Base-by-base conservation (phyloP, 2,329 filamentous ascomycete genomes). In the Pseudogymnoascus sp. region DNA sequence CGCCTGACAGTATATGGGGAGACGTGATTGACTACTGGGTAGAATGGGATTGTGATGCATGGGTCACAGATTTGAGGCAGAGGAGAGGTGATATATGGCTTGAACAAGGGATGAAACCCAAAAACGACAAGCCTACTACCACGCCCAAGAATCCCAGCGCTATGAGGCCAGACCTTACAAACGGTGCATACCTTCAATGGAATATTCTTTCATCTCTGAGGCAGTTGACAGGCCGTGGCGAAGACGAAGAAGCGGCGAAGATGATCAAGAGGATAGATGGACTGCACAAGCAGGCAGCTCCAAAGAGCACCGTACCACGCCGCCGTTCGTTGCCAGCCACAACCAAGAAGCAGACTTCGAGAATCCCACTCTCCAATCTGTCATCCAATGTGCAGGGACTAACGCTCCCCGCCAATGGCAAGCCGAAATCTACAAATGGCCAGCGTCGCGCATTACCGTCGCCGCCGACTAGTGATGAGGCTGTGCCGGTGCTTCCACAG, bases 1-100 rank as follows among this genome's bases (percentile, higher is more conserved):
- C 88, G 0, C 80, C 88, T 0, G 87, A 89, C 70, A 90, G 88
- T 70, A 82, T 81, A 0, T 91, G 88, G 88, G 84, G 86, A 0
- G 87, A 89, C 62, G 77, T 89, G 0, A 87, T 91, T 62, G 88
- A 91, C 73, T 89, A 87, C 66, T 90, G 87, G 84, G 81, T 91
- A 0, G 81, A 88, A 66, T 89, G 87, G 87, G 88, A 90, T 69
- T 90, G 88, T 65, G 88, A 91, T 68, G 84, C 84, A 3, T 91
- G 88, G 88, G 87, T 90, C 0, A 74, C 79, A 8, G 85, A 89
- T 69, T 72, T 90, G 59, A 72, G 70, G 53, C 62, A 68, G 28
- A 68, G 72, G 40, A 66, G 70, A 61, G 64, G 59, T 21, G 72
- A 74, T 63, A 69, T 74, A 16, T 74, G 71, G 72, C 56, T 69